Evolutionary conservation across 768 basidiomycete genomes (phyloP), one percentile per base, ranked within the genome.

Genomic region (Tulasnella sp.): DNA sequence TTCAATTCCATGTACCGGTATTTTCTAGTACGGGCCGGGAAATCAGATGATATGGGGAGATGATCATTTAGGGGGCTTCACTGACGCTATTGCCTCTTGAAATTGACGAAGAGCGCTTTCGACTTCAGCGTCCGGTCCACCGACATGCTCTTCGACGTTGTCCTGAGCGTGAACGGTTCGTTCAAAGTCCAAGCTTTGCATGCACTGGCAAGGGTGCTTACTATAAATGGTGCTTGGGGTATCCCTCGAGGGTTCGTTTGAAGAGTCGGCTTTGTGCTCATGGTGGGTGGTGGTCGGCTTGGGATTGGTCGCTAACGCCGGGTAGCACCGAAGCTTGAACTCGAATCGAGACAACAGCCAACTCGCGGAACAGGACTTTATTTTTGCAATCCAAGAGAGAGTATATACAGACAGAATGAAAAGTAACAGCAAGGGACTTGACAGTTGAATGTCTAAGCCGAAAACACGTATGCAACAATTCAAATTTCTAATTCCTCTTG

Each of bases 1-100:
- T 90, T 96, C 19, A 89, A 85, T 79, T 99, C 97, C 97, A 99
- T 99, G 84, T 97, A 98, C 71, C 93, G 92, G 86, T 99, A 99
- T 86, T 99, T 99, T 80, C 97, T 99, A 39, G 5, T 25, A 25
- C 4, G 8, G 8, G 22, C 25, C 25, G 12, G 1, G 77, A 74
- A 42, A 40, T 37, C 45, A 69, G 40, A 72, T 49, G 42, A 40
- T 49, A 75, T 54, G 75, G 17, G 25, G 37, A n/a, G 25, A 17
- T 8, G 29, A 58, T 2, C 22, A 12, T 29, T 22, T 29, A 22
- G 25, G 25, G 25, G 22, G 2, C 54, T 58, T 29, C 14, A 85
- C 96, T 84, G 85, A 98, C 96, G 96, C 93, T 83, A 97, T 88
- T 31, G 94, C 95, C 84, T 97, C 95, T 81, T 97, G 93, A 81